Evolutionary conservation across 768 basidiomycete species (phyloP), one percentile per base, ranked within the genome.

Genomic region (Lyophyllum atratum): DNA sequence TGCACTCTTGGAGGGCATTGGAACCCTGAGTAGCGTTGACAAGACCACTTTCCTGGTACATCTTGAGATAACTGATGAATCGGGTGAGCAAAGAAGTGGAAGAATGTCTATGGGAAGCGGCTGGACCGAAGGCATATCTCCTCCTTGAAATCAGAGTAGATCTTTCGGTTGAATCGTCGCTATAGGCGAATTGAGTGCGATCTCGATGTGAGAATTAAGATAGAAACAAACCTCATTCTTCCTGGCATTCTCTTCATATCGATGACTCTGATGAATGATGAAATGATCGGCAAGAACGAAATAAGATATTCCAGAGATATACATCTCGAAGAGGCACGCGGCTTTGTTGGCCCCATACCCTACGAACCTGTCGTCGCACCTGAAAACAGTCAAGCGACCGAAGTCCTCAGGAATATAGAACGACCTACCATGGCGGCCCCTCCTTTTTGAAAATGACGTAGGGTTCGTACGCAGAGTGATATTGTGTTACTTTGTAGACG

Each of bases 281-380:
- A 95, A 95, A 70, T 95, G 92, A 69, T 95, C 92, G 11, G 87
- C 77, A 12, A 95, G 80, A 25, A 95, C 90, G 67, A 87, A 92
- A 71, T 85, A 94, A 22, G 86, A 86, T 37, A 93, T 82, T 2
- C 93, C 93, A 12, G 91, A 86, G 7, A 95, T 76, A 72, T 92
- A 93, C 84, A 95, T 91, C 69, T 93, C 93, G 67, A 89, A 94
- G 34, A 94, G 78, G 67, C 93, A 95, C 10, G 94, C 93, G 1
- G 93, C 93, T 70, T 95, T 95, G 77, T 95, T 95, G 1, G 86
- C 92, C 4, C 93, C 93, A 68, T 95, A 95, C 1, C 93, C 93
- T 45, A 93, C 80, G 66, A 95, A 95, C 31, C 92, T 83, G 68
- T 94, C 92, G 64, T 95, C 92, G 65, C 93, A 95, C 92, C 92